These are phyloP conservation scores for Globisporangium cederbergense DNA, from an alignment of 352 stramenopile genomes.

Conservation along the genomic window DNA sequence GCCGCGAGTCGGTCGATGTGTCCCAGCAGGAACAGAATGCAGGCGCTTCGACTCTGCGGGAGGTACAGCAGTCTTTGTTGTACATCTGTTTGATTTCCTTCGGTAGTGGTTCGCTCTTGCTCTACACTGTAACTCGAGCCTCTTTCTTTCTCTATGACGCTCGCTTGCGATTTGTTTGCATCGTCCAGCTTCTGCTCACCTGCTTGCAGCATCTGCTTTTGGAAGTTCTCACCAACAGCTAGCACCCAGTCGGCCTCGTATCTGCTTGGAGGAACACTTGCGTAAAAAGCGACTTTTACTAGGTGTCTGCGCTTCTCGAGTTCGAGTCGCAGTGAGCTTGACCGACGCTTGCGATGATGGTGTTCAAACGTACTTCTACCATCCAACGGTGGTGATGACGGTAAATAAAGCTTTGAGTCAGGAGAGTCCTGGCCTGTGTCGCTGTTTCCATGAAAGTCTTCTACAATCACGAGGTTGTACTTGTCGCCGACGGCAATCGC, in stretches of 20 bases:
- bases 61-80: neutral
- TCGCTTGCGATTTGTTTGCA: neutral
- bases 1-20: constrained; percentile 41
- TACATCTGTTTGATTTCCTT: neutral
- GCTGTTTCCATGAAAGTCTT: constrained; percentile 19
- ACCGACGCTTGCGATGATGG: constrained; percentile 10
- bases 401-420: neutral
- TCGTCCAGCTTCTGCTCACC: neutral
- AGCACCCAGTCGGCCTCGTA: constrained; percentile 14
- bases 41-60: constrained; percentile 12
- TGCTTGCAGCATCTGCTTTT: neutral
- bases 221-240: constrained; percentile 10
- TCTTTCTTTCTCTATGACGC: neutral
- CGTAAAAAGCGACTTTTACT: neutral
- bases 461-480: constrained; percentile 79
- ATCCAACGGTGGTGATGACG: neutral
- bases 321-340: neutral
- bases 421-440: neutral
- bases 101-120: neutral
- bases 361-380: neutral
- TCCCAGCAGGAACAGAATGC: constrained; percentile 37
- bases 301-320: constrained; percentile 6
- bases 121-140: neutral
- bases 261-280: neutral
- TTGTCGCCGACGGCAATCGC: constrained; percentile 84